These are phyloP conservation scores for Hypoxylon trugodes DNA, from an alignment of 495 filamentous ascomycete species.

Conservation along the genomic window DNA sequence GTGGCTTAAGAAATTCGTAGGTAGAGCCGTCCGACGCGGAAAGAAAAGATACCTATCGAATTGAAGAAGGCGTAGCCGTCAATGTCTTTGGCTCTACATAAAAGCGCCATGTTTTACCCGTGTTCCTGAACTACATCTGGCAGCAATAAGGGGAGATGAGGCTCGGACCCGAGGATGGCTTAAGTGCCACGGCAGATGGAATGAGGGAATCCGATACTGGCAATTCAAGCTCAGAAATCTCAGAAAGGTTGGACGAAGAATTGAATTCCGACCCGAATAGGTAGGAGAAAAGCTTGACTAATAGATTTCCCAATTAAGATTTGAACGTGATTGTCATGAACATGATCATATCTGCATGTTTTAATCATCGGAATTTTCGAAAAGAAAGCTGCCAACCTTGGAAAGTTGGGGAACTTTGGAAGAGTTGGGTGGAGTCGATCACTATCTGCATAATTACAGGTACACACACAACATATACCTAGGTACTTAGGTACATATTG, in stretches of 20 bases:
- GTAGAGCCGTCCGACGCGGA: constrained; percentile 24
- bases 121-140: constrained; percentile 41
- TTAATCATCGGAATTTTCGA: not conserved
- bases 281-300: constrained; percentile 14
- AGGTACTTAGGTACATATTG: too few relatives aligned
- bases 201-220: constrained; percentile 22
- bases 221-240: constrained; percentile 34
- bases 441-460: too few relatives aligned
- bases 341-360: constrained; percentile 6
- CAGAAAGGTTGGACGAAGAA: too few relatives aligned
- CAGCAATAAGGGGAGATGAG: constrained; percentile 34
- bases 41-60: constrained; percentile 22
- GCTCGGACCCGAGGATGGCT: constrained; percentile 28
- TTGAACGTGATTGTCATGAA: not conserved
- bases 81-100: constrained; percentile 14
- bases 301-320: constrained; percentile 1
- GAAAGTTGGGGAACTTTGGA: too few relatives aligned
- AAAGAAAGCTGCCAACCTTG: too few relatives aligned
- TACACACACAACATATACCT: too few relatives aligned
- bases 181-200: constrained; percentile 28
- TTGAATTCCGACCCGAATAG: constrained; percentile 16
- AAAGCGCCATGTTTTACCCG: constrained; percentile 13
- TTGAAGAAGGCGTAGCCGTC: constrained; percentile 11
- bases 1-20: constrained; percentile 9
- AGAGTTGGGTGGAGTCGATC: too few relatives aligned